A percentile compares a stretch with the other conserved stretches of the same genome.
phyloP scores from a whole-genome alignment of 805 yeast species.

The Metschnikowia similis region DNA sequence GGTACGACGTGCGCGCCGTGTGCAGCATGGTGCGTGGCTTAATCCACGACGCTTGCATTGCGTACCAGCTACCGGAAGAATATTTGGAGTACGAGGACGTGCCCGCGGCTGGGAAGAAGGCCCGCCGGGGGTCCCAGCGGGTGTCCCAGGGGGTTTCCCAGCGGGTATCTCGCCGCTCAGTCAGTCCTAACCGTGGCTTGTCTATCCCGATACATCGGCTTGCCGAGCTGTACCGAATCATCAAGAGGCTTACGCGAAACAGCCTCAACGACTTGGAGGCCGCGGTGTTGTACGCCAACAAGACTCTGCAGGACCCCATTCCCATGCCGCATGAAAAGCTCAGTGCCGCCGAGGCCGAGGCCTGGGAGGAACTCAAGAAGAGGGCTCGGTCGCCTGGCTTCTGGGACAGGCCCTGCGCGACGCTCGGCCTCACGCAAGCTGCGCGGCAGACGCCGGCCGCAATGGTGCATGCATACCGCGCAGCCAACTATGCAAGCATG shows the following conservation, averaged over 20 bases:
- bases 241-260: conserved; percentile 11
- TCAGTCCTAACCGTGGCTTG: not conserved
- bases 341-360: not conserved
- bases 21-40: conserved; percentile 11
- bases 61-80: conserved; percentile 7
- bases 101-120: not conserved
- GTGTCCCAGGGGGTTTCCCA: not conserved
- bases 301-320: not conserved
- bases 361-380: not conserved
- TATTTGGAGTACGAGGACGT: not conserved
- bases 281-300: conserved; percentile 5
- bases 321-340: conserved; percentile 2
- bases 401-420: not conserved
- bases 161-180: too few species aligned
- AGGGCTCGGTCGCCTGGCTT: not conserved
- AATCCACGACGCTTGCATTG: conserved; percentile 12
- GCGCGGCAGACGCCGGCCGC: not conserved
- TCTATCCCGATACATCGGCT: conserved; percentile 7
- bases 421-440: not conserved
- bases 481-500: not conserved
- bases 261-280: conserved; percentile 13
- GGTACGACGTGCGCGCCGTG: not conserved
- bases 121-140: not conserved
- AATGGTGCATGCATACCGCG: not conserved
- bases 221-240: conserved; percentile 14